Base-by-base conservation (phyloP, 83 land plant genomes). In the Thuja plicata region DNA sequence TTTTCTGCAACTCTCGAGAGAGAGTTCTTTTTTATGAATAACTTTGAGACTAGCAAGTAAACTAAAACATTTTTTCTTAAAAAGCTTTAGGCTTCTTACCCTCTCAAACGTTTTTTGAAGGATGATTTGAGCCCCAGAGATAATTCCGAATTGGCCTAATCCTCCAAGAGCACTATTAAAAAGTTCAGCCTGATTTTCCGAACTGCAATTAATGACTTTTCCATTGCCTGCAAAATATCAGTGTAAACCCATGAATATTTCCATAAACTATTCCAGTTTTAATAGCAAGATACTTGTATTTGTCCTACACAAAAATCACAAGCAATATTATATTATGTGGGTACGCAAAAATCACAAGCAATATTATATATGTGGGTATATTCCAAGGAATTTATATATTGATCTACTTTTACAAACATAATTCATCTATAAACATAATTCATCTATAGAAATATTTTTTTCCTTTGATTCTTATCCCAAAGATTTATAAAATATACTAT, bases 91-190 rank as follows among this genome's bases (percentile, higher is more conserved):
- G 54, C 6, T 38, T 38, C 57, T 1, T n/a, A 96, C 97, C 96
- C 86, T 95, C 38, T 88, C 77, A 8, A 94, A 95, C 0, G 96
- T 93, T 45, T 85, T 88, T 27, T 90, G 90, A 6, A 96, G 89
- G 37, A 87, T 76, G 91, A 96, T 89, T n/a, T 91, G 54, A 17
- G 96, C 97, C 43, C 94, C 88, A 45, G 97, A 94, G 76, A 96
- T 92, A 87, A 96, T 89, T 3, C 97, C 97, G 45, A 96, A 96
- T 90, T 96, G 97, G 30, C 97, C 97, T 9, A 96, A 88, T 9
- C 97, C 97, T 30, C 97, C 97, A 46, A 96, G 94, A 11, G 89
- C 93, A 3, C 89, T 92, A 66, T 87, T 90, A 87, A 95, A 96
- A 48, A 96, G 92, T 21, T 95, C 94, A 11, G 93, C 35, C 84